A percentile compares a stretch with the other conserved stretches of the same genome.
Evolutionary conservation across 1,139 yeast genomes (phyloP).

Genomic region (Yamadazyma triangularis): DNA sequence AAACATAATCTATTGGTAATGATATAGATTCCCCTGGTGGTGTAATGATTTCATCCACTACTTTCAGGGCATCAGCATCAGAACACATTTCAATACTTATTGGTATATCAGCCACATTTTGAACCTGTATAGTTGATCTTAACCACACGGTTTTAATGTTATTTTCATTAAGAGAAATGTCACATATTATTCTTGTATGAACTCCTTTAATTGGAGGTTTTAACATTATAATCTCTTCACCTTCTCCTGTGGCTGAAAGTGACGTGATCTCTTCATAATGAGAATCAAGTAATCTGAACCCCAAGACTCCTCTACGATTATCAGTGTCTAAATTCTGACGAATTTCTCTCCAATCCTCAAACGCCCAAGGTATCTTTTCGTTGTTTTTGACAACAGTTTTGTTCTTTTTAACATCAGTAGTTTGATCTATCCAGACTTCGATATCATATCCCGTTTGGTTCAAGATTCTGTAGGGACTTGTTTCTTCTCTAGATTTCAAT

Average conservation of each 20-base stretch:
- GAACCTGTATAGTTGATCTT: conserved; percentile 68
- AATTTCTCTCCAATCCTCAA: conserved; percentile 87
- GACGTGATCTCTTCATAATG: conserved; percentile 49
- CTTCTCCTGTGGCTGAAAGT: conserved; percentile 74
- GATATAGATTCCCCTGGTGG: conserved; percentile 55
- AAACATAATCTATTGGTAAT: conserved; percentile 70
- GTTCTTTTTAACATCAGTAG: conserved; percentile 10
- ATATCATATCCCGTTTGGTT: conserved; percentile 85
- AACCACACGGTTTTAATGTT: conserved; percentile 73
- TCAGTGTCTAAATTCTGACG: conserved; percentile 77
- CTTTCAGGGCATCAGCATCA: conserved; percentile 9
- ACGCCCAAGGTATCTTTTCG: conserved; percentile 73
- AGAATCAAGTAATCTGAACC: conserved; percentile 54
- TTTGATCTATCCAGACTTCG: conserved; percentile 68
- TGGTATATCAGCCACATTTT: conserved; percentile 66
- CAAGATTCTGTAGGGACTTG: conserved; percentile 73
- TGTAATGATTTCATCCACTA: conserved; percentile 28
- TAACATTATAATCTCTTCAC: conserved; percentile 71
- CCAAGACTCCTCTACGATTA: conserved; percentile 55
- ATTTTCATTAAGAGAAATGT: conserved; percentile 64
- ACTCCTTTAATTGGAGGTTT: conserved; percentile 59
- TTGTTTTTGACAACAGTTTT: conserved; percentile 40
- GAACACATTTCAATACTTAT: conserved; percentile 38
- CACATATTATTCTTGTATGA: conserved; percentile 73
- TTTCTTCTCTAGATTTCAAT: conserved; percentile 68